Evolutionary conservation across 495 filamentous ascomycete species (phyloP).

Genomic region (Penicillium simplicissimum): DNA sequence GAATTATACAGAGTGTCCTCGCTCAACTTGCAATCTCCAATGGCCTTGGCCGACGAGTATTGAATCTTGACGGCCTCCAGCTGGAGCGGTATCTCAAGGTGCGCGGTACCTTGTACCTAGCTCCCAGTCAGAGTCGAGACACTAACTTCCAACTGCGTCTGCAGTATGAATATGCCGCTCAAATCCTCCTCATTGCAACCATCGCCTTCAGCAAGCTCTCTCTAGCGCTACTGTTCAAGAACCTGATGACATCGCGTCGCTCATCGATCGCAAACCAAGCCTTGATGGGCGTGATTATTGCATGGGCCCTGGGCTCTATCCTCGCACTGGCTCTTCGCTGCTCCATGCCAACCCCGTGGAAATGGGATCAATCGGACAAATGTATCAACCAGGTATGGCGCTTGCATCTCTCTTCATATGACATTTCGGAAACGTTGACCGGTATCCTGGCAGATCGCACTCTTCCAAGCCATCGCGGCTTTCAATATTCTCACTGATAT

Average conservation of each 20-base stretch:
- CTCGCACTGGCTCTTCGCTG: constrained; percentile 28
- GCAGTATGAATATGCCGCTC: constrained; percentile 33
- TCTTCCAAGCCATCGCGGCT: constrained; percentile 23
- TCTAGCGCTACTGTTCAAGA: constrained; percentile 26
- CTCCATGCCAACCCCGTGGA: constrained; percentile 29
- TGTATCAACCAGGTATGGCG: constrained; percentile 25
- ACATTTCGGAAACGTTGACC: neutral
- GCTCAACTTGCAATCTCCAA: constrained; percentile 30
- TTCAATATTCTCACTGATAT: constrained; percentile 32
- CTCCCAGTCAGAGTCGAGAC: neutral
- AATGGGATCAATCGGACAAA: constrained; percentile 11
- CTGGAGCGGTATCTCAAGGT: constrained; percentile 26
- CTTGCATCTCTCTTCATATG: too few relatives aligned
- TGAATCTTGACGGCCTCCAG: constrained; percentile 13
- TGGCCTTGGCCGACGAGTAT: constrained; percentile 26
- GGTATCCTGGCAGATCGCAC: constrained; percentile 12
- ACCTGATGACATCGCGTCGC: constrained; percentile 21
- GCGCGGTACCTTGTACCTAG: neutral
- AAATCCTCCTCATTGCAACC: constrained; percentile 28
- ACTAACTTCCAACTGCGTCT: constrained; percentile 8
- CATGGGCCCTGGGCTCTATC: constrained; percentile 29
- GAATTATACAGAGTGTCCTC: constrained; percentile 28
- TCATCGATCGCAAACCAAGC: constrained; percentile 14
- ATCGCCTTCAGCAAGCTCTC: constrained; percentile 30
- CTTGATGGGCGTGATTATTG: constrained; percentile 25